These are phyloP conservation scores for Dissoconium aciculare DNA, from an alignment of 2,329 filamentous ascomycete genomes.

Conservation along the genomic window DNA sequence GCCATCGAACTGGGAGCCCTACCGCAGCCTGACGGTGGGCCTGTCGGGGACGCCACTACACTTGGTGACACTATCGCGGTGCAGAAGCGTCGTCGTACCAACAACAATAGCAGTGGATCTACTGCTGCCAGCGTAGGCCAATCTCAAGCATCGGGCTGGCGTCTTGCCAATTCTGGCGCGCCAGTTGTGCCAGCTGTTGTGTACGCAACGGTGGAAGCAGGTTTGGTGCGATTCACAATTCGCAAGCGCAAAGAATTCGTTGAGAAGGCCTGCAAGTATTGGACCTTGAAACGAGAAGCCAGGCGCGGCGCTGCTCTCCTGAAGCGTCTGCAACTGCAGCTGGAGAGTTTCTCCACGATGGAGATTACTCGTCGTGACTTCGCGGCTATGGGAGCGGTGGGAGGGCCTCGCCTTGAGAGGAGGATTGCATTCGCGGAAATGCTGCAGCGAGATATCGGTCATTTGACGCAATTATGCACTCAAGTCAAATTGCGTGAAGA, in stretches of 20 bases:
- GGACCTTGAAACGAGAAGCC: slow-evolving; percentile 91
- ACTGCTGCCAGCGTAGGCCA: slow-evolving; percentile 17
- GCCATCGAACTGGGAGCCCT: slow-evolving; percentile 67
- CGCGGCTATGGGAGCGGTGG: slow-evolving; percentile 79
- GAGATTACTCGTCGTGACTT: slow-evolving; percentile 93
- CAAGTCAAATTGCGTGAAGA: slow-evolving; percentile 61
- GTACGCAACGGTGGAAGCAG: slow-evolving; percentile 70
- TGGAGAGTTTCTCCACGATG: slow-evolving; percentile 95
- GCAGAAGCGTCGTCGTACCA: slow-evolving; percentile 45
- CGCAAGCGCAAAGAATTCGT: slow-evolving; percentile 85
- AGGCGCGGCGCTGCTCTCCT: slow-evolving; percentile 79
- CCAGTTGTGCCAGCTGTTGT: slow-evolving; percentile 85
- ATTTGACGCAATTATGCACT: slow-evolving; percentile 54
- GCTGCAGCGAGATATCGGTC: slow-evolving; percentile 61
- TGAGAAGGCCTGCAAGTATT: slow-evolving; percentile 87
- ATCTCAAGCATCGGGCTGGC: slow-evolving; percentile 61
- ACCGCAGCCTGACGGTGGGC: slow-evolving; percentile 28
- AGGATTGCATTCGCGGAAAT: slow-evolving; percentile 78
- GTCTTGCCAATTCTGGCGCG: slow-evolving; percentile 70
- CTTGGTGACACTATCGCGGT: slow-evolving; percentile 40
- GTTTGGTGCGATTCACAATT: slow-evolving; percentile 67
- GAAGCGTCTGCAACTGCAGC: slow-evolving; percentile 82
- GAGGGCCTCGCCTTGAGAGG: slow-evolving; percentile 59
- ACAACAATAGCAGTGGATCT: slow-evolving; percentile 1
- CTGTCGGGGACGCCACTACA: slow-evolving; percentile 28